phyloP scores from a whole-genome alignment of 2,329 filamentous ascomycete species.

The Beauveria caledonica region DNA sequence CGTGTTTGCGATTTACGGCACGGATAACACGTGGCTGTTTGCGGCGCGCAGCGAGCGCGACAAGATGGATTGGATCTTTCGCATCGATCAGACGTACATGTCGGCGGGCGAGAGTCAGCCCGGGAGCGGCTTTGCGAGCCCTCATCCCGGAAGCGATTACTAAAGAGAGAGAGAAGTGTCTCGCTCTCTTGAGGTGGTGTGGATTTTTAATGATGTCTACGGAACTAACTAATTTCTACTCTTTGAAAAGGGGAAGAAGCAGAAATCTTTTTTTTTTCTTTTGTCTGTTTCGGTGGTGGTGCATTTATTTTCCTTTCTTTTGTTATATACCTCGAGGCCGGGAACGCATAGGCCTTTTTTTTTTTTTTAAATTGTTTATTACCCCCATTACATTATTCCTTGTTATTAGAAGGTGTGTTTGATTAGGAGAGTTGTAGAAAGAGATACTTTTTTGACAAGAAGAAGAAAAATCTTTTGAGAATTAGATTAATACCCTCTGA shows the following conservation, averaged over 20 bases:
- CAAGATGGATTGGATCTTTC: constrained; percentile 95
- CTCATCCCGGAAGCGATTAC: constrained; percentile 25
- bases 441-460: not conserved
- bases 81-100: constrained; percentile 74
- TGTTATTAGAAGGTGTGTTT: not conserved
- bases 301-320: not conserved
- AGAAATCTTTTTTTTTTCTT: not conserved
- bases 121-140: constrained; percentile 30
- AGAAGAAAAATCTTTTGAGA: not conserved
- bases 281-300: not conserved
- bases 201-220: constrained; percentile 8
- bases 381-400: not conserved
- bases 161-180: constrained; percentile 8
- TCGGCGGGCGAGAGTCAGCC: constrained; percentile 36
- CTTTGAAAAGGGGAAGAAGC: not conserved
- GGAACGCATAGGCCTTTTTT: not conserved
- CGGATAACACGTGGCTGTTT: constrained; percentile 92
- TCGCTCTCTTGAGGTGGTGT: not conserved
- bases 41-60: constrained; percentile 81
- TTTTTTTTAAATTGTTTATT: not conserved
- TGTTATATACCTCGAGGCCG: not conserved
- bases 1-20: constrained; percentile 91
- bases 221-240: not conserved
- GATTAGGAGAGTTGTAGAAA: not conserved
- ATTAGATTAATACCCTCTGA: no score